Base-by-base conservation (phyloP, 2,329 filamentous ascomycete species). In the Helminthosporium solani region DNA sequence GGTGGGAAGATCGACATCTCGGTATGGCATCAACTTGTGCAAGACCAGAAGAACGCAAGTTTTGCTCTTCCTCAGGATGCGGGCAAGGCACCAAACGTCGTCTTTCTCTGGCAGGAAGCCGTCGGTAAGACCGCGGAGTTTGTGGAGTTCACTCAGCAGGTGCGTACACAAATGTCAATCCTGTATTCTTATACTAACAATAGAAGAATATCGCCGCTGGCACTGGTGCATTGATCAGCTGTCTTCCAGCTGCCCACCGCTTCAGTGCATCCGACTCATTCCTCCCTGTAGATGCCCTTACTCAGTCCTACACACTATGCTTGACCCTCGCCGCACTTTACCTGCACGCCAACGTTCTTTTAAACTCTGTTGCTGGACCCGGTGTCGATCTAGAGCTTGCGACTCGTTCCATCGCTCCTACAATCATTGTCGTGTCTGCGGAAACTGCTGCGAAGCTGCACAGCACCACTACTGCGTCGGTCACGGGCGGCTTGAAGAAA, bases 21-120 rank as follows among this genome's bases (percentile, higher is more conserved):
- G n/a, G 94, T 92, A 12, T 99, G 92, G 91, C 88, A 95, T 62
- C 88, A 96, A 49, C 80, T 97, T 42, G 75, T 96, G 20, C 82
- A 86, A 54, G 87, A 94, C 51, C 21, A 75, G 74, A 43, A 60
- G 47, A 55, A 50, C 31, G 77, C 80, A 30, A 81, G 78, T 33
- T 73, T 73, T 7, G 81, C 88, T 16, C 76, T 96, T 11, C 88
- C 88, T 1, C 71, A 78, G 8, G 71, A 81, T 40, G 80, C 84
- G 33, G 78, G 77, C 19, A 72, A 71, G 21, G 70, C 76, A 2
- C 75, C 73, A 11, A 73, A 73, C 16, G 50, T 84, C 25, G 74
- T 88, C 36, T 79, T 83, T 31, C 86, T 92, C 60, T 89, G 85
- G 83, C 81, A 77, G 50, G 68, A 75, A 69, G 48, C 77, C 73